Evolutionary conservation across 306 rosid species (phyloP), one percentile per base, ranked within the genome.

Genomic region (Prunus davidiana): DNA sequence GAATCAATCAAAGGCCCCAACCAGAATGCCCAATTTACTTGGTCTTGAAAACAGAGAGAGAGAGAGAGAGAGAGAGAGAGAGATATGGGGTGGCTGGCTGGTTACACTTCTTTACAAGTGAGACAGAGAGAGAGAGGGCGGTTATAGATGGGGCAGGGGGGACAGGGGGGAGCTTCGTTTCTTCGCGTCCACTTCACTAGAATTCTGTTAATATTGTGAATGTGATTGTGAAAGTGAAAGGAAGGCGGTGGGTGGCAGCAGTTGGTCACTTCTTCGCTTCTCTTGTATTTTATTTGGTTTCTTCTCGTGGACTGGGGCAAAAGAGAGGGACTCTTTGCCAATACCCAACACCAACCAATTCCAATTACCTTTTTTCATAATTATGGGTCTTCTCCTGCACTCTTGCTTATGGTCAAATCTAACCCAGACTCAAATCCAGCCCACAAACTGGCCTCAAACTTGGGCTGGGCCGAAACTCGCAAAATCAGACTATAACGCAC

Each of bases 121-220:
- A 62, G n/a, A 71, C 78, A 46, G 46, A 72, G 81, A 25, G 52
- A 47, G 66, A 51, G 28, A 47, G 38, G 66, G 38, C 64, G 66
- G 74, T 62, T 64, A 68, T n/a, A 34, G 34, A 16, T 2, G 34
- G 72, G 18, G 22, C 52, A 69, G 54, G 58, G 76, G 79, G 72
- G 51, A 64, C 77, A 56, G 49, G 55, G 79, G 71, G 80, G 82
- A 84, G 88, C 93, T 94, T 94, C 97, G 84, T 94, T 94, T 87
- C 98, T 91, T 94, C 84, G 96, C 96, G 89, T 94, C 87, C 96
- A 94, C 98, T 94, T 89, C 98, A 94, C 97, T 87, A 74, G 88
- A 94, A 84, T 86, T 90, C 91, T 84, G 91, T 88, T 80, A 71
- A 67, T 34, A 34, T 49, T 63, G 74, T 80, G 76, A 67, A 72